These are phyloP conservation scores for Fusarium sulawesiense DNA, from an alignment of 2,329 filamentous ascomycete species.

Conservation along the genomic window DNA sequence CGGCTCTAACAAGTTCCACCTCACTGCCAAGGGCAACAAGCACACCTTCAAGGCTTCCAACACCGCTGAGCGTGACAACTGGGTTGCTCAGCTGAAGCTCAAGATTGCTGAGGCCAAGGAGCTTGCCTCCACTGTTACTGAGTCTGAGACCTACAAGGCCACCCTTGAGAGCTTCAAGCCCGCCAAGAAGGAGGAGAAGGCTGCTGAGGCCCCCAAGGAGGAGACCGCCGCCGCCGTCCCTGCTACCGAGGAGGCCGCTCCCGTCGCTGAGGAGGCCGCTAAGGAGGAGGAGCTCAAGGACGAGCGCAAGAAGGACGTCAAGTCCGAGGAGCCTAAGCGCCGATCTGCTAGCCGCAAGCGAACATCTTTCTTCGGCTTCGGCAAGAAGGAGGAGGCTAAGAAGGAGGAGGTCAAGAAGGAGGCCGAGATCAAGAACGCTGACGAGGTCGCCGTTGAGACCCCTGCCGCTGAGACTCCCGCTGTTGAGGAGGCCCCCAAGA, in stretches of 20 bases:
- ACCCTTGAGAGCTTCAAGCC: slow-evolving; percentile 78
- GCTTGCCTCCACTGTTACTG: slow-evolving; percentile 76
- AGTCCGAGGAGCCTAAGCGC: slow-evolving; percentile 70
- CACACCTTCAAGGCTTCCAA: slow-evolving; percentile 89
- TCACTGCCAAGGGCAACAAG: slow-evolving; percentile 89
- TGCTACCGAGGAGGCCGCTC: slow-evolving; percentile 41
- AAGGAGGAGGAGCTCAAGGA: slow-evolving; percentile 51
- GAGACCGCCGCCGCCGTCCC: slow-evolving; percentile 45
- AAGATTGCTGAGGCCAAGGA: slow-evolving; percentile 89
- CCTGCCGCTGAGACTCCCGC: slow-evolving; percentile 55
- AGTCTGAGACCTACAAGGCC: slow-evolving; percentile 89
- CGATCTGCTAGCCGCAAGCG: slow-evolving; percentile 75
- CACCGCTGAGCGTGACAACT: slow-evolving; percentile 86
- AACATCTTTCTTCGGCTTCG: slow-evolving; percentile 71
- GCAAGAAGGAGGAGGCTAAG: slow-evolving; percentile 64
- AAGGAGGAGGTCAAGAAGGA: slow-evolving; percentile 62
- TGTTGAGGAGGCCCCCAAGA: slow-evolving; percentile 66
- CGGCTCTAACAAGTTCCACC: slow-evolving; percentile 83
- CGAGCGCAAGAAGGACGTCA: slow-evolving; percentile 51
- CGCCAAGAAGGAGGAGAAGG: slow-evolving; percentile 58
- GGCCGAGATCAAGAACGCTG: slow-evolving; percentile 54
- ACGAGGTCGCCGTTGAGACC: slow-evolving; percentile 48
- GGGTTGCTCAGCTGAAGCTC: slow-evolving; percentile 85
- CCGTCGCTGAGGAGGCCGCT: slow-evolving; percentile 50
- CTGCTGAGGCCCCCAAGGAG: slow-evolving; percentile 52